These are phyloP conservation scores for Chlorella vulgaris DNA, from an alignment of 139 green algal genomes.

Conservation along the genomic window DNA sequence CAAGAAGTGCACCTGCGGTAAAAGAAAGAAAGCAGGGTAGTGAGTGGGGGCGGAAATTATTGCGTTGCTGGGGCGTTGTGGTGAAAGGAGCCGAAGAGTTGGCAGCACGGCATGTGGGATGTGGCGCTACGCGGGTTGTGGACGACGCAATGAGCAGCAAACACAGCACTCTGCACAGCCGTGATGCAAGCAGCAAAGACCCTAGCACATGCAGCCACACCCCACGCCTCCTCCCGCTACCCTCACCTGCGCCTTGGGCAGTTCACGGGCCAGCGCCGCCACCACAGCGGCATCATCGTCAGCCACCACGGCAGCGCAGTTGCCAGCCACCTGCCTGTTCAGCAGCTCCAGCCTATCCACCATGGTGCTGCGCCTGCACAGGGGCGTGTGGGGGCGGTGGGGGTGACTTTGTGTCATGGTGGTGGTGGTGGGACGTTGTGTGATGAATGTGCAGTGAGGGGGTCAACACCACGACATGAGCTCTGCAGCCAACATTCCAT, in stretches of 20 bases:
- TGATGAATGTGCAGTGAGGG: no score
- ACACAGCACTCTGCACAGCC: no score
- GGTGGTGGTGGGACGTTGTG: background rate
- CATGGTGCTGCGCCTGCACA: slow-evolving; percentile 47
- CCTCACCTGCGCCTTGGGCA: background rate
- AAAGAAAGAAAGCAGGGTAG: background rate
- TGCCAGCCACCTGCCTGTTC: slow-evolving; percentile 48
- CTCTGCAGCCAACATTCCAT: no score
- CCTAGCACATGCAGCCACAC: background rate
- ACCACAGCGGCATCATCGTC: slow-evolving; percentile 56
- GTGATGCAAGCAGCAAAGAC: no score
- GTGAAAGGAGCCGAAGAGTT: no score
- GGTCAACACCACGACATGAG: no score
- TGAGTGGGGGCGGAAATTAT: no score
- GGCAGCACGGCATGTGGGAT: background rate
- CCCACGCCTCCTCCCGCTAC: no score
- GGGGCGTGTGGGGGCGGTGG: background rate
- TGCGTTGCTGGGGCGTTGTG: no score
- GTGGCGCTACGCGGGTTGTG: no score
- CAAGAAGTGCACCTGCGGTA: slow-evolving; percentile 51
- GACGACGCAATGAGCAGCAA: no score
- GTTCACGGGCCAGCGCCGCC: slow-evolving; percentile 35
- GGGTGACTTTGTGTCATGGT: background rate
- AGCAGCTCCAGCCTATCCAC: slow-evolving; percentile 68
- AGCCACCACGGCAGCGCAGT: slow-evolving; percentile 50